phyloP scores from a whole-genome alignment of 2,329 filamentous ascomycete genomes.

The Paraconiothyrium sp. region DNA sequence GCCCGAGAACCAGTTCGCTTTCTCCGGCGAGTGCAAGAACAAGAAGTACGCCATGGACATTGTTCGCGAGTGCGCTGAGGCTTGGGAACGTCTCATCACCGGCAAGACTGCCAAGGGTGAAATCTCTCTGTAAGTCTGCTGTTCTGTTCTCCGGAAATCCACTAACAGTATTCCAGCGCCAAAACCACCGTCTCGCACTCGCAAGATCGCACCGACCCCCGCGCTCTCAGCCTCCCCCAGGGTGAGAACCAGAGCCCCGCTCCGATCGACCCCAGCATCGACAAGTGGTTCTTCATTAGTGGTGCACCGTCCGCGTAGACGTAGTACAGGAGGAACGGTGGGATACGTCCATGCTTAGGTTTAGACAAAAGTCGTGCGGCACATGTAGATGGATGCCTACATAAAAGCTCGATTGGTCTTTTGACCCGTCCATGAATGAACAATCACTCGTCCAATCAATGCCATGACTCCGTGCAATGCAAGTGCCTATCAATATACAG shows the following conservation, averaged over 20 bases:
- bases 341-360: neutral
- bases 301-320: constrained; percentile 76
- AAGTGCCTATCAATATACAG: constrained; percentile 20
- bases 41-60: constrained; percentile 98
- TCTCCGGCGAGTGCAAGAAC: constrained; percentile 99
- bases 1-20: constrained; percentile 99
- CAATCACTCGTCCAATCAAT: constrained; percentile 19
- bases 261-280: constrained; percentile 94
- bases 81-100: constrained; percentile 94
- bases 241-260: constrained; percentile 83
- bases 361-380: constrained; percentile 12
- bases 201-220: constrained; percentile 72
- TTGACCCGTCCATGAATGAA: constrained; percentile 33
- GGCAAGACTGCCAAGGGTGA: constrained; percentile 84
- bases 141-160: neutral
- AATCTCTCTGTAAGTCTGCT: constrained; percentile 78
- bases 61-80: constrained; percentile 93
- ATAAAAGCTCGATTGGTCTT: constrained; percentile 23
- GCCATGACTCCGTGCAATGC: constrained; percentile 41
- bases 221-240: constrained; percentile 78
- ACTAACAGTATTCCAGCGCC: constrained; percentile 65
- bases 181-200: constrained; percentile 83
- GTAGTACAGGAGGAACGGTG: neutral
- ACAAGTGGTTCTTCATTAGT: constrained; percentile 99
- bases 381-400: constrained; percentile 21